Conservation (phyloP, 1,284 basidiomycete species). For the Leccinum subatratum region DNA sequence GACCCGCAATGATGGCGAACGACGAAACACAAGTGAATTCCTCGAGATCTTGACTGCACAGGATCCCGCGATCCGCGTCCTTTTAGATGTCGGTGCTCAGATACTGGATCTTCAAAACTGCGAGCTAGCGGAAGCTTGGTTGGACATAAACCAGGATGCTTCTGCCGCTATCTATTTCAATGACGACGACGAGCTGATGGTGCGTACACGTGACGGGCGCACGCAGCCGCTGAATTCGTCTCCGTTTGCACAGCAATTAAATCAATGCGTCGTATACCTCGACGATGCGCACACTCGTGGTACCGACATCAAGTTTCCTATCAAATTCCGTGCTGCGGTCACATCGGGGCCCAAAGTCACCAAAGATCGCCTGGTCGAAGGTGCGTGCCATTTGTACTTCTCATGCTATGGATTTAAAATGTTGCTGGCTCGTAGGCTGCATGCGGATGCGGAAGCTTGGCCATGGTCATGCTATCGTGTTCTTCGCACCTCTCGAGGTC, state of each 20-base stretch:
- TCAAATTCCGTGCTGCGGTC: not conserved
- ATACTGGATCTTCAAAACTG: not conserved
- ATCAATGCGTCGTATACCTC: not conserved
- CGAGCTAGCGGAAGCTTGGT: not conserved
- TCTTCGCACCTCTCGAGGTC: not conserved
- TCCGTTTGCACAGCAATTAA: not conserved
- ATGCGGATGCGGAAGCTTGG: not conserved
- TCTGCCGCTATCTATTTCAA: not conserved
- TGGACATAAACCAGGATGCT: not conserved
- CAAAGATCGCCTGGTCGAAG: not conserved
- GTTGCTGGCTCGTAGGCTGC: not conserved
- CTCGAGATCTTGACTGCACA: not conserved
- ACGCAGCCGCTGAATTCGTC: not conserved
- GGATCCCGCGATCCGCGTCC: not conserved
- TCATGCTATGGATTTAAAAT: not conserved
- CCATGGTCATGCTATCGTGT: not conserved
- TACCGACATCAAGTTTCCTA: not conserved
- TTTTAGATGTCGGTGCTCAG: not conserved
- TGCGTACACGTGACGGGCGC: not conserved
- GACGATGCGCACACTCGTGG: not conserved
- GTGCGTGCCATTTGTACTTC: no score
- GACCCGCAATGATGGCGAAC: not conserved
- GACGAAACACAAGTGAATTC: not conserved
- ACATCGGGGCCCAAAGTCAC: not conserved
- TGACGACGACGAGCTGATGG: not conserved